phyloP scores from a whole-genome alignment of 129 eudicot genomes.

The Apium graveolens region DNA sequence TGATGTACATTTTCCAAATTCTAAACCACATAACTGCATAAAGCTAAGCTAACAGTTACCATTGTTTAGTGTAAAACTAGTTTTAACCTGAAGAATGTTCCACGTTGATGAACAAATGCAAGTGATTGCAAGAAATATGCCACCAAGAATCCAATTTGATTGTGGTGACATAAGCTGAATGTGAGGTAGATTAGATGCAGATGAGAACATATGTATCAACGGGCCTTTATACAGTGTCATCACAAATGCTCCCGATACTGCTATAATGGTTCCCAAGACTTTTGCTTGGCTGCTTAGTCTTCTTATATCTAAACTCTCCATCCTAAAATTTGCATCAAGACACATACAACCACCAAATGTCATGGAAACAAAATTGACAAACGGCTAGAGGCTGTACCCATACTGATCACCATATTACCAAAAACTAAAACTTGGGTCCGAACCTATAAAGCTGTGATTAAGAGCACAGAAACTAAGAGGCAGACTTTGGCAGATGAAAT shows the following conservation, averaged over 20 bases:
- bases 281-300: conserved; percentile 46
- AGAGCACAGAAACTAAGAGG: not conserved
- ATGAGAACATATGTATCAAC: conserved; percentile 11
- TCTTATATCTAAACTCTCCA: conserved; percentile 34
- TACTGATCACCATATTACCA: not conserved
- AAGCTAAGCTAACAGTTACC: not conserved
- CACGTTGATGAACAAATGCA: conserved; percentile 41
- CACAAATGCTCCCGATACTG: conserved; percentile 44
- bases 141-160: conserved; percentile 54
- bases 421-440: not conserved
- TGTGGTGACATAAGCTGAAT: conserved; percentile 24
- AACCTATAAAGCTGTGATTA: not conserved
- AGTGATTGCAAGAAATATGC: conserved; percentile 35
- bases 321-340: conserved; percentile 18
- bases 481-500: not conserved
- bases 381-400: not conserved
- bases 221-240: conserved; percentile 45
- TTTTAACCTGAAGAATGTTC: conserved; percentile 45
- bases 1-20: not conserved
- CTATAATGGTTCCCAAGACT: conserved; percentile 37
- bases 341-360: not conserved
- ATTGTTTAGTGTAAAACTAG: not conserved
- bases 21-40: not conserved
- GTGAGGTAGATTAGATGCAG: conserved; percentile 16
- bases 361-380: not conserved